phyloP scores from a whole-genome alignment of 1,284 basidiomycete genomes.

The Ustilago cynodontis region DNA sequence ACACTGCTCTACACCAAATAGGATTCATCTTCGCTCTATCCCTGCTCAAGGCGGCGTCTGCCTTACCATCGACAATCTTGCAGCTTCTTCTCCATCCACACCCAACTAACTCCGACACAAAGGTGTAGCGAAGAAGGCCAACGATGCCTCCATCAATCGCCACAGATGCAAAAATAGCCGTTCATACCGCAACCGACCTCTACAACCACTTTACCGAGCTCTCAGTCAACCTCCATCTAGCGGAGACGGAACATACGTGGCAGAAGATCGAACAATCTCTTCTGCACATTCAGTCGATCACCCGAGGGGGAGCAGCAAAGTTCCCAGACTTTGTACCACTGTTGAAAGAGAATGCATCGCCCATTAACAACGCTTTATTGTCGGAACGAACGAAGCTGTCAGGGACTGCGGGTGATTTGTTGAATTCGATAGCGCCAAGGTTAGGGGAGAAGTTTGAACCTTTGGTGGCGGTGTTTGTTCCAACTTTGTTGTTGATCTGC shows the following conservation, averaged over 20 bases:
- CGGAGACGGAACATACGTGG: conserved; percentile 67
- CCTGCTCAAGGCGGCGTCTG: too few species aligned
- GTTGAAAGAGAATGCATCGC: conserved; percentile 43
- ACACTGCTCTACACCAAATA: too few species aligned
- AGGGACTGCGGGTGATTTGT: conserved; percentile 72
- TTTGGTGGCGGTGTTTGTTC: conserved; percentile 71
- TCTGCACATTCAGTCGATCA: conserved; percentile 53
- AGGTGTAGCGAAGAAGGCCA: background rate
- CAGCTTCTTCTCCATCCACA: background rate
- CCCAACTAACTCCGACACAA: background rate
- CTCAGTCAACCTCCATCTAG: conserved; percentile 17
- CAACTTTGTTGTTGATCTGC: conserved; percentile 71
- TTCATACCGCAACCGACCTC: conserved; percentile 17
- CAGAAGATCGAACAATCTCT: conserved; percentile 57
- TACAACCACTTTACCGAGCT: conserved; percentile 31
- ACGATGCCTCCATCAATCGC: conserved; percentile 23
- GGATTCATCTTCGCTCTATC: too few species aligned
- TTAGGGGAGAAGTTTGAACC: conserved; percentile 70
- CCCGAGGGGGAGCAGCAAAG: conserved; percentile 61
- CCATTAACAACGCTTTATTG: conserved; percentile 67
- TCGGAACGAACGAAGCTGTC: conserved; percentile 73
- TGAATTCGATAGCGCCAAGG: conserved; percentile 72
- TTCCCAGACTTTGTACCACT: conserved; percentile 44
- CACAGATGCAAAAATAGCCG: conserved; percentile 29
- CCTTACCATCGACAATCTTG: background rate